Base-by-base conservation (phyloP, 2,329 filamentous ascomycete species). In the Fusarium sp. region DNA sequence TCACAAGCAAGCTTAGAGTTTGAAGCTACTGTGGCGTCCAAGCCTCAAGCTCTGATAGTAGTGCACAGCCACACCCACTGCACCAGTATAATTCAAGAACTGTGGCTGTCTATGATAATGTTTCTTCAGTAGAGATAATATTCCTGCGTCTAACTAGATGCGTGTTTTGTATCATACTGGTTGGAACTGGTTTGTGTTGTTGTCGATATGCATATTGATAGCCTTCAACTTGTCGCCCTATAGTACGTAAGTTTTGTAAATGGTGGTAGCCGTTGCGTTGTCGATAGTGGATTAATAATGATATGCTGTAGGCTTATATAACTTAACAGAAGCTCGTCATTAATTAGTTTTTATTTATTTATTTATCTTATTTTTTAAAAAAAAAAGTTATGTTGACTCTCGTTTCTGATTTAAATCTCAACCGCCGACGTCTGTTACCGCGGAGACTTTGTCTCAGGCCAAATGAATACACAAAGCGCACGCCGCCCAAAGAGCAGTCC, bases 11-110 rank as follows among this genome's bases (percentile, higher is more conserved):
- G 39, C 65, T 70, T 47, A 35, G 29, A 65, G 64, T 52, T 58
- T 50, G 27, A 29, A 50, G 46, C 50, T 70, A 39, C 44, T 25
- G 62, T 71, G 68, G 68, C 68, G 68, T 68, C 44, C 39, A 39
- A 58, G 62, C 62, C 68, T 55, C 14, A 13, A 68, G 65, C 56
- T 63, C 17, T 25, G 33, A 25, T 46, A 45, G 27, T 35, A 49
- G 7, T 25, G 54, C 54, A 57, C 54, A 71, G 68, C 68, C 68
- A 71, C 68, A 71, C 27, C 44, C 29, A 20, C 33, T 35, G 53
- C 10, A 29, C 18, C 27, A 56, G 27, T 15, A 29, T 27, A 59
- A 53, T 25, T 12, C 7, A 57, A 47, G 29, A 20, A 27, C 42
- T 49, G 54, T 57, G 25, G 18, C 39, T 45, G 7, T 33, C 15